These are phyloP conservation scores for Dicorynia guianensis DNA, from an alignment of 306 rosid genomes.

Conservation along the genomic window DNA sequence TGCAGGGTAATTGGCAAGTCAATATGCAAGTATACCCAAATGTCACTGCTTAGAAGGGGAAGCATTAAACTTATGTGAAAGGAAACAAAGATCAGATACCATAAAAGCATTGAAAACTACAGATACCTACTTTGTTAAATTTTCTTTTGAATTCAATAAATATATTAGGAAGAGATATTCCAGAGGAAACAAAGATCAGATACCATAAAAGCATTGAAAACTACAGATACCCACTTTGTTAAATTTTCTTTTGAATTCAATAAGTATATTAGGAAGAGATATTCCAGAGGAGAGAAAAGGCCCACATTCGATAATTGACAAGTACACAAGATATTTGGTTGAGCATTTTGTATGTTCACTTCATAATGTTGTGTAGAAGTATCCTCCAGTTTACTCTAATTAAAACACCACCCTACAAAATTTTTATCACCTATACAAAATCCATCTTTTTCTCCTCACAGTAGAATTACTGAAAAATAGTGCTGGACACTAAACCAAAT, in stretches of 20 bases:
- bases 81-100: background rate
- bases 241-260: background rate
- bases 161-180: background rate
- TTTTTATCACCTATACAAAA: no score
- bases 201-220: background rate
- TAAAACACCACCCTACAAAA: no score
- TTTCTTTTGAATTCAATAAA: background rate
- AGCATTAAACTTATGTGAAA: background rate
- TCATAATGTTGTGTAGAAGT: no score
- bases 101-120: background rate
- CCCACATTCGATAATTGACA: background rate
- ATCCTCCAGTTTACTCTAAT: no score
- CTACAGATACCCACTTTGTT: background rate
- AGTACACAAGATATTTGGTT: no score
- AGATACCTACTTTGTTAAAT: background rate
- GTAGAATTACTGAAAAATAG: no score
- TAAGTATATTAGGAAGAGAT: background rate
- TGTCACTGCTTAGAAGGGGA: background rate
- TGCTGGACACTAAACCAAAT: no score
- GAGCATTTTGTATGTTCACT: no score
- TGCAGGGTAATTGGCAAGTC: slow-evolving; percentile 41
- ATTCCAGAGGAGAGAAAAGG: background rate
- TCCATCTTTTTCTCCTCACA: no score
- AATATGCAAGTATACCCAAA: slow-evolving; percentile 4
- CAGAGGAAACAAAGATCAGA: background rate